Evolutionary conservation across 2,329 filamentous ascomycete species (phyloP).

Genomic region (Trichoderma aggressivum): DNA sequence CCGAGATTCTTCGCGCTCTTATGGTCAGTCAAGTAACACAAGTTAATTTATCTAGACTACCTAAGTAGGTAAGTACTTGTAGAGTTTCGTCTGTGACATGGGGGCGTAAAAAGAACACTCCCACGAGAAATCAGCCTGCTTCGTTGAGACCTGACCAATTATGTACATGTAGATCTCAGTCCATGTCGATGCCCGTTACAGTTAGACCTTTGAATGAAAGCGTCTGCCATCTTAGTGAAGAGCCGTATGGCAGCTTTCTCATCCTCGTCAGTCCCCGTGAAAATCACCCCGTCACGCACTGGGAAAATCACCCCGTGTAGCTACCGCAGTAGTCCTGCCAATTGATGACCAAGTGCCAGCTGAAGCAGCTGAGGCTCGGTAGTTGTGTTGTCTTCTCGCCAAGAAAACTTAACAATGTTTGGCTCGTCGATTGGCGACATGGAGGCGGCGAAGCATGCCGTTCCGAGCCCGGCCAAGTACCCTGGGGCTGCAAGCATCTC

Average conservation of each 20-base stretch:
- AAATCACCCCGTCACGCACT: not conserved
- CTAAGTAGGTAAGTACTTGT: no score
- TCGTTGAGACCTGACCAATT: not conserved
- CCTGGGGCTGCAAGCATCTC: not conserved
- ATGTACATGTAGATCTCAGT: no score
- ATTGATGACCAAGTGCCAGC: not conserved
- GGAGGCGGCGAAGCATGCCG: not conserved
- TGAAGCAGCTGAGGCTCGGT: not conserved
- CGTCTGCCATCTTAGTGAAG: no score
- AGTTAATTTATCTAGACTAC: no score
- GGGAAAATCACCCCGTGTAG: not conserved
- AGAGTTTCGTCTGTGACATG: no score
- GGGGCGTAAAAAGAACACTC: no score
- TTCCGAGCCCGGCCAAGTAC: not conserved
- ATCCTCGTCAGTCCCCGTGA: not conserved
- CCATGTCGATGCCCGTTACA: no score
- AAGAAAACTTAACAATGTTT: not conserved
- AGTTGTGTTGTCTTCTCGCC: not conserved
- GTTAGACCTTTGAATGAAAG: no score
- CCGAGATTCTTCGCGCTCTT: accelerated
- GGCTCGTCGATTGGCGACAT: accelerated
- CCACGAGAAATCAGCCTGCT: not conserved
- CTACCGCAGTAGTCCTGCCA: no score
- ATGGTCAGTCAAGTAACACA: no score
- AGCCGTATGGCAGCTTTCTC: not conserved